Base-by-base conservation (phyloP, 352 stramenopile genomes). In the Globisporangium carolinianum region DNA sequence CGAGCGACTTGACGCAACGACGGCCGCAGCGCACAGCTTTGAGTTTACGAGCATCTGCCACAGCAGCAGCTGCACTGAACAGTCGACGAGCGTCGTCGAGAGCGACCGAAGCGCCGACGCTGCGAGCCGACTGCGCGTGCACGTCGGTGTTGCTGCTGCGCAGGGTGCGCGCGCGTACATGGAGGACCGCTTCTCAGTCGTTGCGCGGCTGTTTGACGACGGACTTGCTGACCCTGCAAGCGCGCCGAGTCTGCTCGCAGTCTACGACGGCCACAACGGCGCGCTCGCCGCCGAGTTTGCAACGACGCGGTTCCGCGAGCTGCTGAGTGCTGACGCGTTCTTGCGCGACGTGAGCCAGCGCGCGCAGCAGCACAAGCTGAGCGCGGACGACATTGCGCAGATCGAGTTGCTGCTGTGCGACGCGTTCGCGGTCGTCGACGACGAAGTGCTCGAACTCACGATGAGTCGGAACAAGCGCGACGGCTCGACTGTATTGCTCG, bases 191-290 rank as follows among this genome's bases (percentile, higher is more conserved):
- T 86, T 79, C 52, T 83, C 79, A 7, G 75, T 90, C 4, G 65
- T 79, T 12, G 75, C 81, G 53, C 69, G 71, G n/a, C 58, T 92
- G 42, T 72, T 89, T 52, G 76, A 83, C 48, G 75, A 82, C 10
- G 60, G 68, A 47, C 56, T 73, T 45, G 64, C 73, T 15, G 67
- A 86, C 46, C 57, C 53, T 3, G 72, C 73, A 43, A 61, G 63
- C 11, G 79, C 73, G 32, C 72, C 76, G 15, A 87, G 73, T 51
- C 61, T 90, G 32, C 47, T 92, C 18, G 79, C 74, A 12, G 66
- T 92, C 15, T 92, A 82, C 47, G 82, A 92, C 52, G 82, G 82
- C 35, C 82, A 92, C 69, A 92, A 92, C 45, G 82, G 82, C 18
- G 69, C 76, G 10, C 69, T 86, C 51, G 82, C 82, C 17, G 81